Evolutionary conservation across 495 filamentous ascomycete genomes (phyloP).

Genomic region (Diplogelasinospora grovesii): DNA sequence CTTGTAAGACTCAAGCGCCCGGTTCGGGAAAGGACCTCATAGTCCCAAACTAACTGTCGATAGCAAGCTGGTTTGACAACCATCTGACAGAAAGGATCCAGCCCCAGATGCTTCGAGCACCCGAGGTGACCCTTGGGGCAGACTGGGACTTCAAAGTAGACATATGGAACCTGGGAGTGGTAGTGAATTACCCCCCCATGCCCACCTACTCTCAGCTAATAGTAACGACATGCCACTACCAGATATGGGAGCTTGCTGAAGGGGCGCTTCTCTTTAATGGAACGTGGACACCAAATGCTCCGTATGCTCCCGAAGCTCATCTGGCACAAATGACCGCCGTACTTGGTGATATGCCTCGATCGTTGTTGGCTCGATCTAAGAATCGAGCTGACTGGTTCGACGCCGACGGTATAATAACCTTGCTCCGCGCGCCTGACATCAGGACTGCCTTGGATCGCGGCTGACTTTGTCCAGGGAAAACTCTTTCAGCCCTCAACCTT

Average conservation of each 20-base stretch:
- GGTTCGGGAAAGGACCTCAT: too few species aligned
- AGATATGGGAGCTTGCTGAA: slow-evolving; percentile 6
- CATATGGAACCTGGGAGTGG: slow-evolving; percentile 2
- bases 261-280: slow-evolving; percentile 4
- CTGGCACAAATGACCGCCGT: slow-evolving; percentile 6
- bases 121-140: slow-evolving; percentile 5
- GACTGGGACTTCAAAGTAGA: slow-evolving; percentile 8
- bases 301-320: slow-evolving; percentile 5
- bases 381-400: slow-evolving; percentile 2
- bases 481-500: slow-evolving; percentile 3
- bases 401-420: neutral
- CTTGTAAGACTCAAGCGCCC: neutral
- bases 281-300: slow-evolving; percentile 2
- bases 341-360: slow-evolving; percentile 1
- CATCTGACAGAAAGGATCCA: slow-evolving; percentile 5
- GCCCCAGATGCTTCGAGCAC: slow-evolving; percentile 6
- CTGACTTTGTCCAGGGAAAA: too few species aligned
- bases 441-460: too few species aligned
- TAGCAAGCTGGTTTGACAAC: slow-evolving; percentile 5
- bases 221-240: neutral
- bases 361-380: slow-evolving; percentile 4
- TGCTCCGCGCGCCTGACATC: too few species aligned
- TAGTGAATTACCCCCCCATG: slow-evolving; percentile 1
- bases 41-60: neutral
- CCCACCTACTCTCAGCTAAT: too few species aligned